phyloP scores from a whole-genome alignment of 768 basidiomycete species.

The Suillus ampliporus region DNA sequence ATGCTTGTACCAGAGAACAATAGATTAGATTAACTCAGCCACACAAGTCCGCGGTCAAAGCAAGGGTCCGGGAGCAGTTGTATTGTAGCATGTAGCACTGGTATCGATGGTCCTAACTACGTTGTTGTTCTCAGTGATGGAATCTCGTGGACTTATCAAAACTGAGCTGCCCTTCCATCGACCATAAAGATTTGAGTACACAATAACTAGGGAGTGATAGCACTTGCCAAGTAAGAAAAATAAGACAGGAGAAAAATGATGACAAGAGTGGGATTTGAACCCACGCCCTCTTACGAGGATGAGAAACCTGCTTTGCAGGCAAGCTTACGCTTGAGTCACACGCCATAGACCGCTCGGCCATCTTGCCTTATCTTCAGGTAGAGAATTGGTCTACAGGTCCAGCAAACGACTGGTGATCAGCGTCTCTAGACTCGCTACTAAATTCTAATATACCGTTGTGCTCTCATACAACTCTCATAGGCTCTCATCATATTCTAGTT shows the following conservation, averaged over 20 bases:
- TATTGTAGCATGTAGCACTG: neutral
- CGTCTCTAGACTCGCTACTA: no score
- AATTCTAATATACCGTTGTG: no score
- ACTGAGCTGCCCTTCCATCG: no score
- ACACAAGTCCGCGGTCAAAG: conserved; percentile 10
- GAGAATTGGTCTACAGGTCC: neutral
- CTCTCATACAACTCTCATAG: no score
- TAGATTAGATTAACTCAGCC: conserved; percentile 7
- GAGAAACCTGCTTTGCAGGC: conserved; percentile 23
- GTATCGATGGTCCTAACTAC: neutral
- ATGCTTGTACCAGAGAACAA: conserved; percentile 9
- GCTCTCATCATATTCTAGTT: neutral
- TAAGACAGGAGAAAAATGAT: conserved; percentile 7
- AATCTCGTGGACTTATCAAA: no score
- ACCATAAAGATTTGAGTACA: no score
- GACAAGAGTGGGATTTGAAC: conserved; percentile 34
- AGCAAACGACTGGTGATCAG: no score
- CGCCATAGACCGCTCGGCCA: conserved; percentile 70
- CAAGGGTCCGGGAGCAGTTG: neutral
- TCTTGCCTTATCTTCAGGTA: conserved; percentile 41
- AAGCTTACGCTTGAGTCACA: conserved; percentile 57
- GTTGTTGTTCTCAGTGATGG: no score
- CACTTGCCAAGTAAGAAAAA: neutral
- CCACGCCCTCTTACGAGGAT: conserved; percentile 26
- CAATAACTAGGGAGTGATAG: no score